phyloP scores from a whole-genome alignment of 768 basidiomycete genomes.

The Naganishia vishniacii region DNA sequence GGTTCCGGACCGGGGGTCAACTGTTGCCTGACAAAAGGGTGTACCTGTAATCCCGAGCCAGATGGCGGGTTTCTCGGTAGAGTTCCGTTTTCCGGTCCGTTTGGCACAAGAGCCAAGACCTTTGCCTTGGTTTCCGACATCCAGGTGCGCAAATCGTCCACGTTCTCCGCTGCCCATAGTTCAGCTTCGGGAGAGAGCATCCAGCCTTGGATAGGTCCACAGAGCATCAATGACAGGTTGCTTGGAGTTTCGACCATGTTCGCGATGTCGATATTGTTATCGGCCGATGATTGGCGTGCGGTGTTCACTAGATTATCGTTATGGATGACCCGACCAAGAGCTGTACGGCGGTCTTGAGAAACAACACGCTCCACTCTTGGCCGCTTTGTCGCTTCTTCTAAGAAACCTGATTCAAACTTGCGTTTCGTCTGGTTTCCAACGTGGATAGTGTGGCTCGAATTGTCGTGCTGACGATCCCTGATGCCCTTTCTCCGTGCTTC shows the following conservation, averaged over 20 bases:
- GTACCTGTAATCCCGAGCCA: too few relatives aligned
- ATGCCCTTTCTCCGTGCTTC: not conserved
- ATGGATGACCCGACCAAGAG: too few relatives aligned
- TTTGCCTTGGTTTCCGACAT: slow-evolving; percentile 6
- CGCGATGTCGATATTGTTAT: not conserved
- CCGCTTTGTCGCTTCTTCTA: not conserved
- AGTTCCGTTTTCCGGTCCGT: too few relatives aligned
- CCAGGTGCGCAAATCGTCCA: slow-evolving; percentile 9
- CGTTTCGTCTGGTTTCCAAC: not conserved
- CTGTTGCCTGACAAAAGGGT: too few relatives aligned
- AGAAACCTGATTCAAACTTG: not conserved
- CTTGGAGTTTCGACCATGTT: not conserved
- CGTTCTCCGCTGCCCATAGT: slow-evolving; percentile 1
- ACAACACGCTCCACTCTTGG: not conserved
- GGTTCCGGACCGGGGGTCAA: too few relatives aligned
- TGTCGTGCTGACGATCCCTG: not conserved
- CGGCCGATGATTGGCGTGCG: too few relatives aligned
- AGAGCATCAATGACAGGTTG: slow-evolving; percentile 35
- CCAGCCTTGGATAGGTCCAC: slow-evolving; percentile 44
- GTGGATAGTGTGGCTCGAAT: not conserved
- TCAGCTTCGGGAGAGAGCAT: not conserved
- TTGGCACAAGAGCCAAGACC: too few relatives aligned
- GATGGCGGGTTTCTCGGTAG: too few relatives aligned
- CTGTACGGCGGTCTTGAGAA: too few relatives aligned
- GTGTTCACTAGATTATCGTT: too few relatives aligned